Evolutionary conservation across 257 asterid species (phyloP).

Genomic region (Salvia miltiorrhiza): DNA sequence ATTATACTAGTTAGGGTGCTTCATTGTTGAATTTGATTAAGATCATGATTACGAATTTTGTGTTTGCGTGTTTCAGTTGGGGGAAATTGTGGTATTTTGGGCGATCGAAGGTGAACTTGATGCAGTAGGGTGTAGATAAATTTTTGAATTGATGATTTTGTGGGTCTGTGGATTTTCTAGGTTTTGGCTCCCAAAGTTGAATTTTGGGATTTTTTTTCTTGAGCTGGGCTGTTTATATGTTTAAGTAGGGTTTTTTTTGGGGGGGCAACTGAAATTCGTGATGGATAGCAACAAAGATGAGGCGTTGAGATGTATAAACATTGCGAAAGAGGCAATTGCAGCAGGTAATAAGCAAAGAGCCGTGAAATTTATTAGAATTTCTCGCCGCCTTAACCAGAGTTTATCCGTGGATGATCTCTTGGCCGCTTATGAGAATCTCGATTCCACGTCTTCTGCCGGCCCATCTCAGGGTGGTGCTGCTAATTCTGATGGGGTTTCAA

Average conservation of each 20-base stretch:
- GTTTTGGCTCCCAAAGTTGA: conserved; percentile 29
- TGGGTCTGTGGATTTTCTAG: conserved; percentile 18
- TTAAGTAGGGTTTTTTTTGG: not conserved
- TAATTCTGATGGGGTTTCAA: conserved; percentile 24
- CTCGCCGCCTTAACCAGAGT: conserved; percentile 46
- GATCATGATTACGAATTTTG: conserved; percentile 20
- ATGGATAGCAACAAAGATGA: conserved; percentile 79
- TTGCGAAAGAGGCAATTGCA: conserved; percentile 58
- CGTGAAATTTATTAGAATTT: conserved; percentile 49
- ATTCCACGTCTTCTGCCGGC: conserved; percentile 31
- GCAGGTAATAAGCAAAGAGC: conserved; percentile 55
- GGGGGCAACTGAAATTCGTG: not conserved
- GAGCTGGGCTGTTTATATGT: conserved; percentile 6
- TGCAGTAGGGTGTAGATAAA: conserved; percentile 17
- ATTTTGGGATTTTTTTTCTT: conserved; percentile 15
- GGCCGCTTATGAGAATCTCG: conserved; percentile 45
- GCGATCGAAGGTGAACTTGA: conserved; percentile 9
- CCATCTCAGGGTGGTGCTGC: conserved; percentile 27
- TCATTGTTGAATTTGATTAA: conserved; percentile 14
- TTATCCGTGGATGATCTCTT: conserved; percentile 44
- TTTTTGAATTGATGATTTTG: conserved; percentile 20
- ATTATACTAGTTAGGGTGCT: conserved; percentile 8
- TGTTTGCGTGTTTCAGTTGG: not conserved
- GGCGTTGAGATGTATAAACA: conserved; percentile 54
- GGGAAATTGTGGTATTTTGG: not conserved